Evolutionary conservation across 2,329 filamentous ascomycete genomes (phyloP), one percentile per base, ranked within the genome.

Genomic region (Cercospora sp.): DNA sequence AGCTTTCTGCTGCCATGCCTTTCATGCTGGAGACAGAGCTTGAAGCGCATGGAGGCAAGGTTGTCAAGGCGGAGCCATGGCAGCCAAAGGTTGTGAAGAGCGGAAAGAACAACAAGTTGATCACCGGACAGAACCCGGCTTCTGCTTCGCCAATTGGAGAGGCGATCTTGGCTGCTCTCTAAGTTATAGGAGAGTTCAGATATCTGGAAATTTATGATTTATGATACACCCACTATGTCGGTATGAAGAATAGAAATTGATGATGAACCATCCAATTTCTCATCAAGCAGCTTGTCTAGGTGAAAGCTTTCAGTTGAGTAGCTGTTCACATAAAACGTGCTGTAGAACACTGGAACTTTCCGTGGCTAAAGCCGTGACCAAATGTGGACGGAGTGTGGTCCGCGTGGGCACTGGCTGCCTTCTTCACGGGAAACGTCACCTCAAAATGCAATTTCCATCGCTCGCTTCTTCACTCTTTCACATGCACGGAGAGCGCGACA

Each of bases 1-100:
- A 66, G 30, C 61, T 70, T 5, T 80, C 74, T 36, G 70, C 77
- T 33, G 77, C 66, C 3, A 82, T 89, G 82, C 88, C 88, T 2
- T 91, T 91, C 78, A 77, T 84, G 77, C 85, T 91, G 53, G 87
- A 87, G 77, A 84, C 86, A 69, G 83, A 85, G 77, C 76, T 88
- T 64, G 71, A 83, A 74, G 80, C 83, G 13, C 83, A 78, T 23
- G 84, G 86, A 6, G 89, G 83, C 20, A 81, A 81, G 60, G 90
- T 84, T 73, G 82, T 83, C 72, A 87, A 87, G 81, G 85, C 87
- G 0, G 77, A 86, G 75, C 80, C 82, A n/a, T 81, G 81, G 79
- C 78, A 73, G 1, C 74, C 73, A 70, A 83, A 83, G 78, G 79
- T 84, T 7, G 81, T 80, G 20, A 76, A 80, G 30, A 68, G 66